Evolutionary conservation across 192 early-diverging fungal species (phyloP).

Genomic region (Rhizophagus clarus): DNA sequence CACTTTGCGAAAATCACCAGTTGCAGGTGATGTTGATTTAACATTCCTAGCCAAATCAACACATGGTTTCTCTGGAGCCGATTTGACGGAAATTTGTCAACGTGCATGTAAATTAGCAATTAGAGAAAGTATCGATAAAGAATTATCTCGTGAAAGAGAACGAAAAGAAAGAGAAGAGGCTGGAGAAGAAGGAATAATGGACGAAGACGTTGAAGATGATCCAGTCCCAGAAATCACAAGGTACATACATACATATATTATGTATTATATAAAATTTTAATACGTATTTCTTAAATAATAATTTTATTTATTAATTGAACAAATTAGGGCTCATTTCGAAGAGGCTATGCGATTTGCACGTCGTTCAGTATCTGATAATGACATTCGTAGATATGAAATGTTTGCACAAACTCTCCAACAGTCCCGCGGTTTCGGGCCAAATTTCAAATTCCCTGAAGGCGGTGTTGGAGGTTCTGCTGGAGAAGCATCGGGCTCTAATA

Average conservation of each 20-base stretch:
- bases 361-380: slow-evolving; percentile 92
- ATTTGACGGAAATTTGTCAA: slow-evolving; percentile 98
- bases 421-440: slow-evolving; percentile 84
- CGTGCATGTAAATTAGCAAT: slow-evolving; percentile 97
- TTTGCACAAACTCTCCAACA: slow-evolving; percentile 99
- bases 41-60: slow-evolving; percentile 85
- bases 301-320: not conserved
- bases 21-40: slow-evolving; percentile 79
- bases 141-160: slow-evolving; percentile 73
- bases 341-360: slow-evolving; percentile 98
- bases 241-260: slow-evolving; percentile 19
- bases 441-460: slow-evolving; percentile 94
- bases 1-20: slow-evolving; percentile 92
- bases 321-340: slow-evolving; percentile 85
- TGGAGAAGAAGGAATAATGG: slow-evolving; percentile 78
- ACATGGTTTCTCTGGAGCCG: slow-evolving; percentile 96
- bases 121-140: slow-evolving; percentile 91
- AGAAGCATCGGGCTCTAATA: slow-evolving; percentile 30
- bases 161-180: slow-evolving; percentile 65
- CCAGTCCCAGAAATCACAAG: slow-evolving; percentile 88
- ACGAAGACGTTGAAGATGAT: slow-evolving; percentile 77
- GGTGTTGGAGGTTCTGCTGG: slow-evolving; percentile 48
- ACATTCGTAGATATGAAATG: slow-evolving; percentile 99
- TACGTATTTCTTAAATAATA: not conserved
- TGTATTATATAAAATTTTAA: not conserved